These are phyloP conservation scores for Aspergillus sp. DNA, from an alignment of 2,329 filamentous ascomycete genomes.

Conservation along the genomic window DNA sequence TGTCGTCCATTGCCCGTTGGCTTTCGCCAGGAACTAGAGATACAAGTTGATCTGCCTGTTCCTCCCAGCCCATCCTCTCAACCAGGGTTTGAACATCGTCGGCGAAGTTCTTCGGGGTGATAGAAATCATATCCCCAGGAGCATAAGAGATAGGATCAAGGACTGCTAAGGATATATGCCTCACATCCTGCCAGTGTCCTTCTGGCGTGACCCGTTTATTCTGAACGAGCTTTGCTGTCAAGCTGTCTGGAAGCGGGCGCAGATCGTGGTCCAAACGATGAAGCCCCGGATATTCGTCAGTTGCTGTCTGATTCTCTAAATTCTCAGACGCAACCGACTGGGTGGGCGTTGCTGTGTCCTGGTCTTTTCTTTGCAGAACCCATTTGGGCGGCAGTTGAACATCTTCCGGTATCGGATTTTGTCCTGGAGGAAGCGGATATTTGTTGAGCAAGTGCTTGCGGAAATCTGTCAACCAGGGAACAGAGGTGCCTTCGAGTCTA, in stretches of 20 bases:
- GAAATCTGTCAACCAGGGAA: conserved; percentile 70
- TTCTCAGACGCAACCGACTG: conserved; percentile 1
- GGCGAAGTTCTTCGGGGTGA: conserved; percentile 84
- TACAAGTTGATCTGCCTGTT: conserved; percentile 67
- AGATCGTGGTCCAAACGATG: conserved; percentile 36
- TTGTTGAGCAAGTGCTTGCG: conserved; percentile 60
- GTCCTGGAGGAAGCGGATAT: conserved; percentile 64
- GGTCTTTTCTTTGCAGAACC: conserved; percentile 38
- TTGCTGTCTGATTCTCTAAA: conserved; percentile 1
- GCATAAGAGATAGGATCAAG: conserved; percentile 44
- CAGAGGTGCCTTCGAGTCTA: conserved; percentile 75
- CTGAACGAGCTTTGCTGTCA: conserved; percentile 54
- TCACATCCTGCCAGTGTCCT: conserved; percentile 90
- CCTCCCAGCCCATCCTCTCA: conserved; percentile 70
- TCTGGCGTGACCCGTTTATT: conserved; percentile 71
- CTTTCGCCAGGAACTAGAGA: conserved; percentile 38
- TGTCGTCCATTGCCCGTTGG: conserved; percentile 17
- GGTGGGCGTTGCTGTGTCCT: not conserved
- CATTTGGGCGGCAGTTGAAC: conserved; percentile 73
- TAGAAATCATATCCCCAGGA: conserved; percentile 74
- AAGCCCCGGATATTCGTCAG: conserved; percentile 15
- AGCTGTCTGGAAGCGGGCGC: conserved; percentile 55
- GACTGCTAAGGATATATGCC: conserved; percentile 62
- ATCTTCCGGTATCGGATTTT: conserved; percentile 68
- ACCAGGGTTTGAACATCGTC: conserved; percentile 76